These are phyloP conservation scores for Cicer yamashitae DNA, from an alignment of 306 rosid genomes.

Conservation along the genomic window DNA sequence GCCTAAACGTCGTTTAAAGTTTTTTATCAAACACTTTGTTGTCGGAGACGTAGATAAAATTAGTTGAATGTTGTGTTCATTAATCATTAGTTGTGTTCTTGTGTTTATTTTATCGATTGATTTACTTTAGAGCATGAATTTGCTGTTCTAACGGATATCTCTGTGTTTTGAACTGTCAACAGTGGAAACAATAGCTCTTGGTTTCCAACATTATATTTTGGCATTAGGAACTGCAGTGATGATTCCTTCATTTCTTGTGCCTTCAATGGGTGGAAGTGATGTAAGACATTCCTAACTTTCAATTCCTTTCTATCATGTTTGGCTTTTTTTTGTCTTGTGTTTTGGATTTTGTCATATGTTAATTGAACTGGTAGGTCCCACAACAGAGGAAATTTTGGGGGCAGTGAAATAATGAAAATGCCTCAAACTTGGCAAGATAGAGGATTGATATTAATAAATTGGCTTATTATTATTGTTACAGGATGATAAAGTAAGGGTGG, in stretches of 20 bases:
- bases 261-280: conserved; percentile 90
- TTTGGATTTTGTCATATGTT: conserved; percentile 30
- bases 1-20: no score
- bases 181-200: conserved; percentile 90
- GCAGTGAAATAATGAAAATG: conserved; percentile 33
- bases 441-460: conserved; percentile 13
- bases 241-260: conserved; percentile 97
- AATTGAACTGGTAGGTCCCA: conserved; percentile 40
- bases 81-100: no score
- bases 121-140: no score
- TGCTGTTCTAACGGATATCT: not conserved
- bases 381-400: conserved; percentile 27
- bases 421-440: not conserved
- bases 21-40: no score
- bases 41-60: no score
- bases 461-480: conserved; percentile 44
- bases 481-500: conserved; percentile 98
- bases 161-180: conserved; percentile 47
- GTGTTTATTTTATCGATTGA: no score
- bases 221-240: conserved; percentile 97
- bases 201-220: conserved; percentile 96
- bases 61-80: no score
- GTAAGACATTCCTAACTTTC: conserved; percentile 56
- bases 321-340: conserved; percentile 11
- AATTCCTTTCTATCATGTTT: not conserved